phyloP scores from a whole-genome alignment of 495 filamentous ascomycete genomes.

The Coniosporium apollinis region DNA sequence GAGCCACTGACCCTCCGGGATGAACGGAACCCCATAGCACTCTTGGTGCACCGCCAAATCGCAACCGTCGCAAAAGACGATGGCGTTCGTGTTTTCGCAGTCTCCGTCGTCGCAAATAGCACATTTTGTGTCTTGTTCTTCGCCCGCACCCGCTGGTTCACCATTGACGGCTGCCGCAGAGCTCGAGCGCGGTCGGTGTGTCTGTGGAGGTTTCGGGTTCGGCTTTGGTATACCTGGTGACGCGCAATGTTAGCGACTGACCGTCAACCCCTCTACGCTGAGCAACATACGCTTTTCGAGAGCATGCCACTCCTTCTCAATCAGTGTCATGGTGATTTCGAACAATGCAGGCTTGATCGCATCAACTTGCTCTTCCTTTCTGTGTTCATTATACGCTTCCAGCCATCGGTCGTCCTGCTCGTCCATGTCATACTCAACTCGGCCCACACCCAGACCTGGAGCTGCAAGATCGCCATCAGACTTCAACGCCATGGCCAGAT shows the following conservation, averaged over 20 bases:
- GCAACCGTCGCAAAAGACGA: slow-evolving; percentile 97
- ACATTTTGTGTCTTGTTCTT: slow-evolving; percentile 95
- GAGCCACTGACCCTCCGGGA: slow-evolving; percentile 96
- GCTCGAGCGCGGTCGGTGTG: slow-evolving; percentile 75
- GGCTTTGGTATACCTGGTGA: slow-evolving; percentile 65
- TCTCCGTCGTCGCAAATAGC: slow-evolving; percentile 97
- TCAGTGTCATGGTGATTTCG: slow-evolving; percentile 94
- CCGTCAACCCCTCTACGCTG: neutral
- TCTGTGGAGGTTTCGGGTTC: slow-evolving; percentile 88
- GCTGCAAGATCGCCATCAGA: slow-evolving; percentile 34
- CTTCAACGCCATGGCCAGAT: slow-evolving; percentile 39
- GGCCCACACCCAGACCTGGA: slow-evolving; percentile 36
- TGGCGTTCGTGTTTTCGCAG: slow-evolving; percentile 98
- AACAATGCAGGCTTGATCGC: slow-evolving; percentile 83
- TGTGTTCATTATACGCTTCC: slow-evolving; percentile 59
- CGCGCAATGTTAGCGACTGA: neutral
- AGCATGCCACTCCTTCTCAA: slow-evolving; percentile 96
- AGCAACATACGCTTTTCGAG: slow-evolving; percentile 56
- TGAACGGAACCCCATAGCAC: slow-evolving; percentile 97
- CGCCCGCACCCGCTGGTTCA: slow-evolving; percentile 60
- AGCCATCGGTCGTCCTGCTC: slow-evolving; percentile 98
- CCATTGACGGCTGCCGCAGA: slow-evolving; percentile 86
- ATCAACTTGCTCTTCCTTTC: slow-evolving; percentile 54
- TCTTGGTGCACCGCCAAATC: slow-evolving; percentile 97
- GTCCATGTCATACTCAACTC: slow-evolving; percentile 98